A percentile compares a stretch with the other conserved stretches of the same genome.
These are phyloP conservation scores for Myxozyma melibiosi DNA, from an alignment of 805 yeast genomes.

Conservation along the genomic window DNA sequence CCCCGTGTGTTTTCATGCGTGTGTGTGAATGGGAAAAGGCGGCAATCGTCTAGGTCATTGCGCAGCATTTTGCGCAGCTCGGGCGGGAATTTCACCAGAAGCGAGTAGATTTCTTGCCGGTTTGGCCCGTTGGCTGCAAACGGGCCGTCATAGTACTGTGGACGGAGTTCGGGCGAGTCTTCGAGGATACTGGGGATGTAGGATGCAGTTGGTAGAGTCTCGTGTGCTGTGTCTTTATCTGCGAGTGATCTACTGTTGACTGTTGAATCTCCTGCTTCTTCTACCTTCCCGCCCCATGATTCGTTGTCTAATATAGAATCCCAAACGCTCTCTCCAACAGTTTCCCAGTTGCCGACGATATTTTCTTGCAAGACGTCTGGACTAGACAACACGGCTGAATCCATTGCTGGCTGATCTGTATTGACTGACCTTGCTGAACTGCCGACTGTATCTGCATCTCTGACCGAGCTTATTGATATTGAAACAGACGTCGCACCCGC, in stretches of 20 bases:
- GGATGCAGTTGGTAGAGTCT: neutral
- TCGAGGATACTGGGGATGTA: neutral
- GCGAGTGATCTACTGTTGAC: neutral
- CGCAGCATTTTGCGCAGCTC: neutral
- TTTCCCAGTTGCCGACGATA: too few species aligned
- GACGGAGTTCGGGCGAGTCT: neutral
- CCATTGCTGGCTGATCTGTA: too few species aligned
- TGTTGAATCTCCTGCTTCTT: neutral
- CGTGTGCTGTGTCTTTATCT: neutral
- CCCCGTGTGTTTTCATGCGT: neutral
- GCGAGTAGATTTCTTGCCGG: neutral
- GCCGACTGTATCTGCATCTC: too few species aligned
- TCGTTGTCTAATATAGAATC: too few species aligned
- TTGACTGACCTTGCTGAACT: too few species aligned
- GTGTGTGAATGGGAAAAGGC: neutral
- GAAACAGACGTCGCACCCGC: too few species aligned
- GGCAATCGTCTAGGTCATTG: neutral
- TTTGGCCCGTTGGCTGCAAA: neutral
- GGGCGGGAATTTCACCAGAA: slow-evolving; percentile 3
- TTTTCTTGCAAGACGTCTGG: too few species aligned
- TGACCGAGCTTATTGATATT: too few species aligned
- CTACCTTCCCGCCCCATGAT: neutral
- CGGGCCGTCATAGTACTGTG: neutral
- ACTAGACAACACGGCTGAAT: too few species aligned
- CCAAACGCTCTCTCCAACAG: too few species aligned